These are phyloP conservation scores for Nakaseomyces glabratus DNA, from an alignment of 1,139 yeast genomes.

Conservation along the genomic window DNA sequence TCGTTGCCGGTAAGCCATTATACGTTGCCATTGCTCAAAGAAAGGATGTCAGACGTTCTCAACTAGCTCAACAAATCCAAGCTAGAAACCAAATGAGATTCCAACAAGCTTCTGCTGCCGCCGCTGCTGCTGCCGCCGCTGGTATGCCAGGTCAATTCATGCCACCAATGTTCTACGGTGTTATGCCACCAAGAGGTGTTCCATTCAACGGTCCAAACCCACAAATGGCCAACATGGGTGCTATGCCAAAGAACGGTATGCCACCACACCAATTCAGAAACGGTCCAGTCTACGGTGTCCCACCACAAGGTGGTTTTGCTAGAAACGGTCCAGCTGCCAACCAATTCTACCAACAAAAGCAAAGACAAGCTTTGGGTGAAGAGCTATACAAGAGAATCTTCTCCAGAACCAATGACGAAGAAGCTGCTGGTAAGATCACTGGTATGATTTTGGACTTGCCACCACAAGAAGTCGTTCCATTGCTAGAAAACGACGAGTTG, in stretches of 20 bases:
- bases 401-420: conserved; percentile 85
- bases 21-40: conserved; percentile 99
- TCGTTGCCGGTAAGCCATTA: conserved; percentile 91
- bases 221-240: conserved; percentile 48
- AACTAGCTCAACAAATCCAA: conserved; percentile 94
- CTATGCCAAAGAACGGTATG: conserved; percentile 25
- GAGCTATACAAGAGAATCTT: conserved; percentile 92
- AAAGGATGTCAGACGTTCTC: conserved; percentile 95
- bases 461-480: conserved; percentile 79
- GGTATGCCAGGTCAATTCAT: conserved; percentile 94
- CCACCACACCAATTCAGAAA: conserved; percentile 46
- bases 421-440: conserved; percentile 97
- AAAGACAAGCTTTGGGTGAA: conserved; percentile 95
- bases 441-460: conserved; percentile 98
- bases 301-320: conserved; percentile 52
- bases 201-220: conserved; percentile 87
- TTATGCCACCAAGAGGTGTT: conserved; percentile 77
- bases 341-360: conserved; percentile 57
- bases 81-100: conserved; percentile 98
- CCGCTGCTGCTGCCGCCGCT: conserved; percentile 40
- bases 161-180: conserved; percentile 84
- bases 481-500: conserved; percentile 82
- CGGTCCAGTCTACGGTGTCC: conserved; percentile 80
- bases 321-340: conserved; percentile 30
- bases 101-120: conserved; percentile 77